Conservation (phyloP, 208 protist genomes). For the Trypanosoma boissoni region DNA sequence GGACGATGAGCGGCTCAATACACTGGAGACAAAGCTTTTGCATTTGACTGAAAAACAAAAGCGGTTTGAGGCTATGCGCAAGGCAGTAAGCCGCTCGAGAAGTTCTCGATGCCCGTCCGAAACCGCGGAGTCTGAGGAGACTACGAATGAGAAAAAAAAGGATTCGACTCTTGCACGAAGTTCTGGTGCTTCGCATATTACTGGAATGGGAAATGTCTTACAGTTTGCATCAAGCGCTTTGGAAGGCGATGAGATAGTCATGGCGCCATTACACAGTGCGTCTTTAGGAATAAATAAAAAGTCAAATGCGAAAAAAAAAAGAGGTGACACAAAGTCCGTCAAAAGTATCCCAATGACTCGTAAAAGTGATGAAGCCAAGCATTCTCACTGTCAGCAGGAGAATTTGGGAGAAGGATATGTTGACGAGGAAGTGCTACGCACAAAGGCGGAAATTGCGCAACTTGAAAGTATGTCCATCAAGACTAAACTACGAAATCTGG, state of each 20-base stretch:
- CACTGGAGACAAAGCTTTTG: slow-evolving; percentile 44
- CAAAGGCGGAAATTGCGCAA: slow-evolving; percentile 32
- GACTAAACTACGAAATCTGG: slow-evolving; percentile 57
- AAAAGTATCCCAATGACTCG: neutral
- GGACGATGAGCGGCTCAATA: slow-evolving; percentile 47
- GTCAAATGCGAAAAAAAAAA: too few species aligned
- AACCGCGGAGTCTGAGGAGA: neutral
- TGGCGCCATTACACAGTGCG: too few species aligned
- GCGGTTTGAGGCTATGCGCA: slow-evolving; percentile 36
- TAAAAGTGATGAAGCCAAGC: neutral
- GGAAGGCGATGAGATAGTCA: slow-evolving; percentile 9
- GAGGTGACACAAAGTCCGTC: neutral
- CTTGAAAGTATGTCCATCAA: slow-evolving; percentile 48
- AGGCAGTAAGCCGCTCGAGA: slow-evolving; percentile 36
- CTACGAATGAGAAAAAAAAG: neutral
- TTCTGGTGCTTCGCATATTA: neutral
- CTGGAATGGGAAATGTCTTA: slow-evolving; percentile 15
- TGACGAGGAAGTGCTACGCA: slow-evolving; percentile 43
- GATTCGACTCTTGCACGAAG: neutral
- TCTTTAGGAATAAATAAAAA: too few species aligned
- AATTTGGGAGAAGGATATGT: slow-evolving; percentile 11
- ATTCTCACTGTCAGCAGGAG: neutral
- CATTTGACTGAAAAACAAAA: slow-evolving; percentile 40
- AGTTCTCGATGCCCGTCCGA: slow-evolving; percentile 9
- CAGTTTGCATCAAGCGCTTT: slow-evolving; percentile 27